Conservation (phyloP, 345 rosid species). For the Abelmoschus esculentus region DNA sequence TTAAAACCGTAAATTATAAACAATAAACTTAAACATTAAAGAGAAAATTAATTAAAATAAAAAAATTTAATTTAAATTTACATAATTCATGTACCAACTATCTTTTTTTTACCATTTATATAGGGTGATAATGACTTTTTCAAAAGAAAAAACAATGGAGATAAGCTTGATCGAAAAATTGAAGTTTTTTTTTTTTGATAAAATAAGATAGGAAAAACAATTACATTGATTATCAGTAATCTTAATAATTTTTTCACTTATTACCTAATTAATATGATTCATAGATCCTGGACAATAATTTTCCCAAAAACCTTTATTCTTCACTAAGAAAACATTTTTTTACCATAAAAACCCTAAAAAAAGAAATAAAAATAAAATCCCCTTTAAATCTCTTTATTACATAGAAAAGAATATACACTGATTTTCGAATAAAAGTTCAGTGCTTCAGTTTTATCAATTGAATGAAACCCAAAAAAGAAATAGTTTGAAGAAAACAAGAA, state of each 20-base stretch:
- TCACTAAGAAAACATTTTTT: neutral
- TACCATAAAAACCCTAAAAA: neutral
- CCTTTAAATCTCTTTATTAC: neutral
- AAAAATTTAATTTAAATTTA: no score
- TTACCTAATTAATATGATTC: neutral
- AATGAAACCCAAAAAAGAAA: neutral
- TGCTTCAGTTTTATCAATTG: neutral
- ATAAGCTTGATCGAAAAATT: neutral
- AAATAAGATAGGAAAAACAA: neutral
- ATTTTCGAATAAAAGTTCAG: neutral
- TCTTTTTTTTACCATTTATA: no score
- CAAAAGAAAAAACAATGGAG: no score
- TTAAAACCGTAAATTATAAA: no score
- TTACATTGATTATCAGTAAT: neutral
- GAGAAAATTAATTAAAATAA: no score
- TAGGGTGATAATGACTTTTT: neutral
- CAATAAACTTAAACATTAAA: no score
- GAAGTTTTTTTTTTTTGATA: neutral
- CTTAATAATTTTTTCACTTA: neutral
- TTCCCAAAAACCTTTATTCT: neutral
- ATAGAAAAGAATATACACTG: neutral
- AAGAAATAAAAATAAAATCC: neutral
- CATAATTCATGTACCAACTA: no score
- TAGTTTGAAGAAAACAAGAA: neutral
- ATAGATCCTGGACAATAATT: neutral